phyloP scores from a whole-genome alignment of 148 eudicot genomes.

The Linanthus parryae region DNA sequence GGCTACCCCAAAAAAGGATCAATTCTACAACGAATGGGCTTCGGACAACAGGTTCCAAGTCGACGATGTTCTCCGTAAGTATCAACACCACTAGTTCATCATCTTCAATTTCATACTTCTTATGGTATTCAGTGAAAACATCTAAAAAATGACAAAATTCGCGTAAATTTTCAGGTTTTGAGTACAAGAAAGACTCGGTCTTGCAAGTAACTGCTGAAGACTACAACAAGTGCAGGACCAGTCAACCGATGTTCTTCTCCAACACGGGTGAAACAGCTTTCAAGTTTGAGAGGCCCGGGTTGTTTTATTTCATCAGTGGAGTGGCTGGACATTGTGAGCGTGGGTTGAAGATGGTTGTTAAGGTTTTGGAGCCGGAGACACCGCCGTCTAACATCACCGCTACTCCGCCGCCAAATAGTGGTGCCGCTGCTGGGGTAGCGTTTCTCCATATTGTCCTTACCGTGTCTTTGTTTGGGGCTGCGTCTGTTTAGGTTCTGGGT shows the following conservation, averaged over 20 bases:
- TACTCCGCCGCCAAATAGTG: background rate
- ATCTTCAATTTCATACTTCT: too few relatives aligned
- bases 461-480: too few relatives aligned
- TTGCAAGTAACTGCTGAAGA: constrained; percentile 40
- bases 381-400: constrained; percentile 2
- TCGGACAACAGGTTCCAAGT: constrained; percentile 43
- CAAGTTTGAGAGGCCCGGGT: constrained; percentile 32
- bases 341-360: constrained; percentile 56
- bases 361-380: constrained; percentile 30
- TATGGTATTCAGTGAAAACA: background rate
- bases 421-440: background rate
- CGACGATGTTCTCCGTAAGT: constrained; percentile 58
- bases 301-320: constrained; percentile 63
- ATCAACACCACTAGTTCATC: background rate
- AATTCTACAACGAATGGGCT: constrained; percentile 49
- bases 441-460: too few relatives aligned
- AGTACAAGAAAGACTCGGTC: constrained; percentile 58
- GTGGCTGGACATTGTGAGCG: constrained; percentile 49
- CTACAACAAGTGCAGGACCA: constrained; percentile 37
- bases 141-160: too few relatives aligned
- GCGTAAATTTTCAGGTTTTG: constrained; percentile 24
- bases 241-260: constrained; percentile 41
- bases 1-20: constrained; percentile 30
- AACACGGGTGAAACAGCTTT: constrained; percentile 43
- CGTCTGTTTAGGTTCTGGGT: too few relatives aligned